A percentile compares a stretch with the other conserved stretches of the same genome.
Evolutionary conservation across 2,329 filamentous ascomycete genomes (phyloP).

Genomic region (Paraphaeosphaeria minitans): DNA sequence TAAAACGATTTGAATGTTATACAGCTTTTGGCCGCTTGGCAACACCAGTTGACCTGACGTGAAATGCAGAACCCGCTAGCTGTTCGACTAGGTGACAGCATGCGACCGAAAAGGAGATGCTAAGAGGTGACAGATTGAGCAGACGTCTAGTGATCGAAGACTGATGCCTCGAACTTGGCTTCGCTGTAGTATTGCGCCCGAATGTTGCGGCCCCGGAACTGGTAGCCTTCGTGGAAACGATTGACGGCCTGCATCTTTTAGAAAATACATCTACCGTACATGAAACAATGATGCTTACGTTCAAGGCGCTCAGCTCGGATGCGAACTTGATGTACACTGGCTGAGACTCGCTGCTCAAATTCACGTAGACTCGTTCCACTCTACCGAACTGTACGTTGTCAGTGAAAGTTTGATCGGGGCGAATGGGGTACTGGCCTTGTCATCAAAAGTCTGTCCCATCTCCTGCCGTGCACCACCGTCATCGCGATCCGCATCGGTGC

Average conservation of each 20-base stretch:
- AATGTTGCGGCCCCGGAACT: constrained; percentile 88
- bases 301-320: constrained; percentile 78
- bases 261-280: constrained; percentile 5
- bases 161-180: constrained; percentile 74
- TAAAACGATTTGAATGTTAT: too few species aligned
- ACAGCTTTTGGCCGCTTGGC: too few species aligned
- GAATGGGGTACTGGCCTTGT: constrained; percentile 62
- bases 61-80: neutral
- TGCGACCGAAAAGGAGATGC: neutral
- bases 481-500: constrained; percentile 70
- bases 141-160: constrained; percentile 32
- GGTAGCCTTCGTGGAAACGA: constrained; percentile 86
- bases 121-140: neutral
- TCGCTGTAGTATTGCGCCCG: constrained; percentile 80
- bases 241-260: constrained; percentile 73
- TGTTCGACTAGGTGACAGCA: neutral
- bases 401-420: constrained; percentile 8
- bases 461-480: constrained; percentile 78
- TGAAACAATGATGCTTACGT: constrained; percentile 61
- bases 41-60: too few species aligned
- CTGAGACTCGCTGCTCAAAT: constrained; percentile 59
- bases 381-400: constrained; percentile 69
- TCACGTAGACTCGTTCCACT: constrained; percentile 78
- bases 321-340: constrained; percentile 95
- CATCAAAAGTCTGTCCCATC: constrained; percentile 90